A percentile compares a stretch with the other conserved stretches of the same genome.
Conservation (phyloP, 768 basidiomycete species). For the Russula emetica region DNA sequence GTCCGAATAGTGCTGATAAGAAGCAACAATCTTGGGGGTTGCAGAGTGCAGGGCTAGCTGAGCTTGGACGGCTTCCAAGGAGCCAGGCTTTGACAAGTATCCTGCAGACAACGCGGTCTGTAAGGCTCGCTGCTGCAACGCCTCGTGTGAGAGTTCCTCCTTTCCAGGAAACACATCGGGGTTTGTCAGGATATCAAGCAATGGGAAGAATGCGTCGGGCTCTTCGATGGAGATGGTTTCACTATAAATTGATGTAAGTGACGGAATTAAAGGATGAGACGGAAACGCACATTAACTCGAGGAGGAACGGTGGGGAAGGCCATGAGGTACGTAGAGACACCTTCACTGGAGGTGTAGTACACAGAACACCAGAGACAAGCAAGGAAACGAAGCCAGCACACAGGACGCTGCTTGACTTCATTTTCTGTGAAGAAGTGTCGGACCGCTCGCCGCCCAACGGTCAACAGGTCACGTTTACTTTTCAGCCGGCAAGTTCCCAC, state of each 20-base stretch:
- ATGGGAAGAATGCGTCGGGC: constrained; percentile 67
- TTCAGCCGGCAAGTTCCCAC: no score
- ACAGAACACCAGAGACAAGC: constrained; percentile 5
- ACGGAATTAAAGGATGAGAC: neutral
- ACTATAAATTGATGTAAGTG: constrained; percentile 40
- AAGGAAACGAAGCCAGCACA: constrained; percentile 3
- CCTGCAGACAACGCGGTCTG: constrained; percentile 47
- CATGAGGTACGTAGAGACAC: constrained; percentile 39
- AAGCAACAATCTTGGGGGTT: constrained; percentile 79
- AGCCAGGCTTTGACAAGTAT: constrained; percentile 46
- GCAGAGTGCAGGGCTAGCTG: constrained; percentile 74
- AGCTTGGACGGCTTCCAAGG: constrained; percentile 58
- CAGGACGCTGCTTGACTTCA: constrained; percentile 12
- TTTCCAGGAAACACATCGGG: constrained; percentile 40
- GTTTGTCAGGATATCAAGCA: constrained; percentile 62
- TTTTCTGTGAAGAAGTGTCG: neutral
- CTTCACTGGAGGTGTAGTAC: constrained; percentile 34
- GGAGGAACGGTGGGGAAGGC: constrained; percentile 33
- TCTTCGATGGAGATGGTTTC: constrained; percentile 78
- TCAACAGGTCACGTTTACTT: no score
- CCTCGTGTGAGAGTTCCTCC: constrained; percentile 43
- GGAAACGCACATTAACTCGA: constrained; percentile 16
- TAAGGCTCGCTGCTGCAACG: constrained; percentile 52
- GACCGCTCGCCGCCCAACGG: no score
- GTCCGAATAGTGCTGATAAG: constrained; percentile 65